Base-by-base conservation (phyloP, 2,329 filamentous ascomycete species). In the Aspergillus tubingensis region DNA sequence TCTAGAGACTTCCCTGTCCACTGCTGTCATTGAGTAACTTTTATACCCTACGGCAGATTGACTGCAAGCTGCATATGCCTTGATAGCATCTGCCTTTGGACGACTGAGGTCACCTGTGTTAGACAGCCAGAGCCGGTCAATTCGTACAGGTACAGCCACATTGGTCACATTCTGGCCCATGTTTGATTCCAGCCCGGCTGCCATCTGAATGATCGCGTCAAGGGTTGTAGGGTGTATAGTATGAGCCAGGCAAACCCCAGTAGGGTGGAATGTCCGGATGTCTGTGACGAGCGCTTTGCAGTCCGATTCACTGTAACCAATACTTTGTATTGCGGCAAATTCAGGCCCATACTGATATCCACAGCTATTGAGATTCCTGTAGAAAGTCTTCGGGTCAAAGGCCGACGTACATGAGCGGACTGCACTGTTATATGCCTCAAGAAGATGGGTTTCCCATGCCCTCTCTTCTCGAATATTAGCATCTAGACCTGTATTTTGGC, bases 181-280 rank as follows among this genome's bases (percentile, higher is more conserved):
- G 3, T 48, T 10, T 3, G 44, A 52, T n/a, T 17, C 58, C 8
- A 60, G 30, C 6, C 49, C 60, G 2, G 56, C 56, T 38, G 58
- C 53, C 44, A 60, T 59, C 7, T 62, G 60, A 15, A 62, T 43
- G 3, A 60, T 43, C 3, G 47, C 57, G 19, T 62, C 60, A 1
- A 62, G 27, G 4, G 60, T 62, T 10, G 57, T 60, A 2, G 60
- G 60, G 23, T 62, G 60, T 23, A 62, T 57, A 5, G 54, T 53
- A 30, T 62, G 57, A 10, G 19, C 13, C n/a, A 39, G 57, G 36
- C 27, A 52, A 17, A 27, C 25, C 8, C 38, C 25, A 13, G 15
- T 23, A 23, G 27, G 17, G 4, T 25, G 25, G 36, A 39, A 55
- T 30, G 56, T 44, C 4, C 36, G 41, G 38, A 54, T 39, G 27